Evolutionary conservation across 768 basidiomycete species (phyloP), one percentile per base, ranked within the genome.

Genomic region (Tricholoma sp.): DNA sequence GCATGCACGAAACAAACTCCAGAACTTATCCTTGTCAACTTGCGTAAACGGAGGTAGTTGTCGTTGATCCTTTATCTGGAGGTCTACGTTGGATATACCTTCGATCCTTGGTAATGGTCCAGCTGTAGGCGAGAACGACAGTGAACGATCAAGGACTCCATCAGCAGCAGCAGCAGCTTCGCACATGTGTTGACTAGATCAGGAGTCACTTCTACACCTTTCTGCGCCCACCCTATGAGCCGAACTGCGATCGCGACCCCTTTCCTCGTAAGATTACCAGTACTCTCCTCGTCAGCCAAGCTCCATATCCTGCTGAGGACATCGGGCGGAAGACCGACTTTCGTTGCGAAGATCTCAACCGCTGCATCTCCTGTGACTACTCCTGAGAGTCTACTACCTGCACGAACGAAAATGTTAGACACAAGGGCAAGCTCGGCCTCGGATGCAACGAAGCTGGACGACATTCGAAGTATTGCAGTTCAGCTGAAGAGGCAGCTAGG

Each of bases 221-320:
- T 74, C 69, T 89, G 88, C 3, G 83, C 80, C 76, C 83, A 83
- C 3, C 83, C 85, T 59, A 89, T 85, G 31, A 88, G 67, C 54
- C 88, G 67, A 50, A 86, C 71, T 12, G 84, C 85, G 46, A 81
- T 72, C 29, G 81, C 81, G 58, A 86, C 77, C 41, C 80, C 80
- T 50, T 80, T 78, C 29, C 74, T 72, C 32, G 81, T 78, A 32
- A 88, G 73, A 64, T 76, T 76, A 0, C 83, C 84, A 55, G 76
- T 81, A 62, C 82, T 81, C 21, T 83, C 80, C 14, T 76, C 74
- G 66, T 87, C 86, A 19, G 83, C 80, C 46, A 87, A 68, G 8
- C 79, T 78, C 87, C 86, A 90, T 58, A 88, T 79, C 58, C 81
- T 76, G 16, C 81, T 78, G 21, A 89, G 74, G 27, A 76, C 71